These are phyloP conservation scores for Penicillium turbatum DNA, from an alignment of 495 filamentous ascomycete genomes.

Conservation along the genomic window DNA sequence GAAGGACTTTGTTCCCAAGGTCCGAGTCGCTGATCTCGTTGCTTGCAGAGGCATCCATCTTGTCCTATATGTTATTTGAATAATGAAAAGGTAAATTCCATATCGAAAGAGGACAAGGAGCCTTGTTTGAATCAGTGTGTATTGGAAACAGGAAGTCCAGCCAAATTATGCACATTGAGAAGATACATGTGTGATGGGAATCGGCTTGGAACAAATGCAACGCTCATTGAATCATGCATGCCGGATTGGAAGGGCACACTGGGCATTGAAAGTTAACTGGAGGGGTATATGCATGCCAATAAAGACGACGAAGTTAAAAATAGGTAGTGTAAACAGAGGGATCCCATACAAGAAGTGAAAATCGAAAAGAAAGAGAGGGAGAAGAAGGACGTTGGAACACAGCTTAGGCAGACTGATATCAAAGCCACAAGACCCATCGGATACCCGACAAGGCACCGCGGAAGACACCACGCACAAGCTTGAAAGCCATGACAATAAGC, in stretches of 20 bases:
- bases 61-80: not conserved
- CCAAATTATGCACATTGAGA: not conserved
- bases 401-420: not conserved
- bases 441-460: conserved; percentile 53
- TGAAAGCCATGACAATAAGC: conserved; percentile 68
- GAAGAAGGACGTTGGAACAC: not conserved
- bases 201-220: not conserved
- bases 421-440: conserved; percentile 77
- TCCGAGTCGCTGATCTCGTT: not conserved
- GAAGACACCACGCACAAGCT: conserved; percentile 56
- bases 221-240: conserved; percentile 1
- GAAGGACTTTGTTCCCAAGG: not conserved
- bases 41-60: not conserved
- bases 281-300: conserved; percentile 13
- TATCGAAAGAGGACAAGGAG: not conserved
- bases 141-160: not conserved
- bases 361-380: not conserved
- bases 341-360: not conserved
- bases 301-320: not conserved
- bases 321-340: not conserved
- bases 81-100: not conserved
- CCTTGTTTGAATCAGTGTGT: not conserved
- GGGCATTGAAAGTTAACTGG: not conserved
- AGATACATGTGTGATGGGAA: not conserved
- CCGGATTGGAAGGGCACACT: not conserved